Conservation (phyloP, 805 yeast species). For the Cyberlindnera misumaiensis region DNA sequence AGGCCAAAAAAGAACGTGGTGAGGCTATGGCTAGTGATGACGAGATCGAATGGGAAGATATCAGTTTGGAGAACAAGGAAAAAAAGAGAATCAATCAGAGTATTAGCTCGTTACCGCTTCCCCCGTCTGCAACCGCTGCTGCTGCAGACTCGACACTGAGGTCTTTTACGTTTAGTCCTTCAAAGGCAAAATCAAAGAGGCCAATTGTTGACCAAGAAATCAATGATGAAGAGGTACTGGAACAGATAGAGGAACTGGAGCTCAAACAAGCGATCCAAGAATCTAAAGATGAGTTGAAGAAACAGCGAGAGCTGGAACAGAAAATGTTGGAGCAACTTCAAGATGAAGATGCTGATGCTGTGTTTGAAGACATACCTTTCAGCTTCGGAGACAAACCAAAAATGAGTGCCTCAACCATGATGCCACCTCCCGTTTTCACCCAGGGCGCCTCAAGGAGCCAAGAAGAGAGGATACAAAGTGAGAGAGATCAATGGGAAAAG, state of each 20-base stretch:
- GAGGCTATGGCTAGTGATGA: constrained; percentile 17
- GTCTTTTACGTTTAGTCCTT: constrained; percentile 19
- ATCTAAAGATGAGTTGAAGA: constrained; percentile 43
- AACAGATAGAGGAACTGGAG: constrained; percentile 28
- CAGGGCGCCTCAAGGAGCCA: too few species aligned
- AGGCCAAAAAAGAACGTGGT: constrained; percentile 10
- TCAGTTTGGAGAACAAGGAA: constrained; percentile 30
- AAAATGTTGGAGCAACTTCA: constrained; percentile 5
- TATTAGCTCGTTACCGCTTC: constrained; percentile 34
- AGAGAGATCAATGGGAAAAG: too few species aligned
- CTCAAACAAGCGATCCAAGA: constrained; percentile 33
- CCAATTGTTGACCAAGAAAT: constrained; percentile 14
- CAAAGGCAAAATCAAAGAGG: constrained; percentile 9
- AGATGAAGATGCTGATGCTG: constrained; percentile 13
- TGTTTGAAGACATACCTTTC: constrained; percentile 25
- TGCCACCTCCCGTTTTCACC: too few species aligned
- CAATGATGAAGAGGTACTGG: constrained; percentile 14
- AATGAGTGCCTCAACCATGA: too few species aligned
- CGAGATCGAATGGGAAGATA: constrained; percentile 68
- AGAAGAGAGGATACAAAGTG: too few species aligned
- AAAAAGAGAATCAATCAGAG: constrained; percentile 31
- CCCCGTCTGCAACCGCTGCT: constrained; percentile 18
- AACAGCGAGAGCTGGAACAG: constrained; percentile 31
- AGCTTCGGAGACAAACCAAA: constrained; percentile 4
- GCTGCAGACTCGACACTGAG: constrained; percentile 12